Percentiles rank a stretch among this genome's conserved stretches.
These are phyloP conservation scores for Pyricularia grisea DNA, from an alignment of 2,329 filamentous ascomycete species.

Conservation along the genomic window DNA sequence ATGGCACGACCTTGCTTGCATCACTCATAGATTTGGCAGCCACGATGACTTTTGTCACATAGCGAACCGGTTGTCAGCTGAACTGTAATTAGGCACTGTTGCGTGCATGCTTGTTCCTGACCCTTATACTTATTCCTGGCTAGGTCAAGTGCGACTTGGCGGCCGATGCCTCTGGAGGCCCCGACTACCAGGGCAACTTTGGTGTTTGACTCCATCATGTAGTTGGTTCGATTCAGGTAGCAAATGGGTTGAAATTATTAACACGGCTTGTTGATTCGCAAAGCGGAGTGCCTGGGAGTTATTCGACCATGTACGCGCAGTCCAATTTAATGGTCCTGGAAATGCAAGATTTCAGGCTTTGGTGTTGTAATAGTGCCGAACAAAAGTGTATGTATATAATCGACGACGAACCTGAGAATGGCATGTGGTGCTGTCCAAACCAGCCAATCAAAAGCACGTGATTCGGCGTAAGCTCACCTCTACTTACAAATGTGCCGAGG, in stretches of 20 bases:
- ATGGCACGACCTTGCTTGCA: constrained; percentile 42
- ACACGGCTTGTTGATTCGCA: no score
- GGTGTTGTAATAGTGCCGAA: no score
- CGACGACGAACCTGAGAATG: no score
- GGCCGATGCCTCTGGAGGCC: constrained; percentile 8
- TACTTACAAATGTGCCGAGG: background rate
- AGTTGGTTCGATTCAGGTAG: background rate
- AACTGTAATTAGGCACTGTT: background rate
- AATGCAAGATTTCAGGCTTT: no score
- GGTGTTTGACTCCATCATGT: background rate
- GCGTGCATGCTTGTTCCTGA: background rate
- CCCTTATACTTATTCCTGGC: constrained; percentile 5
- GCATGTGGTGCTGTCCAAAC: no score
- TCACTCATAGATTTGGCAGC: constrained; percentile 68
- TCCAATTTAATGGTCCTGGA: no score
- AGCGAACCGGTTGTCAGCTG: background rate
- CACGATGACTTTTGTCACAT: constrained; percentile 51
- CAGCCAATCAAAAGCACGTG: no score
- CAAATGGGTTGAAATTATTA: background rate
- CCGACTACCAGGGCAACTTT: constrained; percentile 7
- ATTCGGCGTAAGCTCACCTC: no score
- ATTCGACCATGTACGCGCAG: no score
- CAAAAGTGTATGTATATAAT: no score
- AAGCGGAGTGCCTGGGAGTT: no score
- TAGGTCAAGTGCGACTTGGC: constrained; percentile 7